A percentile compares a stretch with the other conserved stretches of the same genome.
Conservation (phyloP, 768 basidiomycete species). For the Daedalea quercina region DNA sequence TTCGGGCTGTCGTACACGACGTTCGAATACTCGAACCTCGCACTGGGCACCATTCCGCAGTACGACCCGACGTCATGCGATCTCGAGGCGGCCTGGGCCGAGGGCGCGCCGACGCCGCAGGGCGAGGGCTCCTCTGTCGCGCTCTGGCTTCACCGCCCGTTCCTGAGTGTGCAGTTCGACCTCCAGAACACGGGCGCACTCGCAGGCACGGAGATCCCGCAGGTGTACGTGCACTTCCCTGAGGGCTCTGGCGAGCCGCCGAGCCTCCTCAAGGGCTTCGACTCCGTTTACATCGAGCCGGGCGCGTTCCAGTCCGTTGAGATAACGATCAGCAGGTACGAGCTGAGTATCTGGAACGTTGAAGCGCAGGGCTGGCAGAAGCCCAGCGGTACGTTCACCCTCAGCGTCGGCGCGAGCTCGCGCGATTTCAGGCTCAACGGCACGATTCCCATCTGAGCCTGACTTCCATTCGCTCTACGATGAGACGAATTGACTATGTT, state of each 20-base stretch:
- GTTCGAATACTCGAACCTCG: conserved; percentile 63
- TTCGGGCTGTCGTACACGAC: conserved; percentile 84
- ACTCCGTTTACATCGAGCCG: conserved; percentile 43
- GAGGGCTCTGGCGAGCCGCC: conserved; percentile 52
- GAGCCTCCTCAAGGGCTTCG: conserved; percentile 61
- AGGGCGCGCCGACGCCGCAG: conserved; percentile 47
- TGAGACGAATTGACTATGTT: not conserved
- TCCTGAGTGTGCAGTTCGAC: conserved; percentile 53
- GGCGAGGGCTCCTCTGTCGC: conserved; percentile 55
- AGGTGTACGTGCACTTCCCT: conserved; percentile 71
- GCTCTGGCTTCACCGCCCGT: conserved; percentile 65
- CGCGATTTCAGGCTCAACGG: conserved; percentile 51
- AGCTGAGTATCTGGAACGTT: conserved; percentile 73
- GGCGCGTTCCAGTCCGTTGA: conserved; percentile 40
- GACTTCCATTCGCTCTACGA: too few relatives aligned
- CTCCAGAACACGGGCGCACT: conserved; percentile 58
- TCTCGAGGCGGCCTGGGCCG: conserved; percentile 48
- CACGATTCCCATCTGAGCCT: conserved; percentile 19
- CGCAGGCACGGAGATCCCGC: conserved; percentile 70
- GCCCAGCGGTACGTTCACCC: conserved; percentile 53
- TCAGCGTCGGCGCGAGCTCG: conserved; percentile 67
- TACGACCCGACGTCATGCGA: conserved; percentile 28
- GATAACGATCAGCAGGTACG: conserved; percentile 60
- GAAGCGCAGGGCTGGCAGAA: conserved; percentile 67
- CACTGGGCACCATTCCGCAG: conserved; percentile 34